Conservation (phyloP, 225 moss, liverwort and hornwort species). For the Pleurozium schreberi region DNA sequence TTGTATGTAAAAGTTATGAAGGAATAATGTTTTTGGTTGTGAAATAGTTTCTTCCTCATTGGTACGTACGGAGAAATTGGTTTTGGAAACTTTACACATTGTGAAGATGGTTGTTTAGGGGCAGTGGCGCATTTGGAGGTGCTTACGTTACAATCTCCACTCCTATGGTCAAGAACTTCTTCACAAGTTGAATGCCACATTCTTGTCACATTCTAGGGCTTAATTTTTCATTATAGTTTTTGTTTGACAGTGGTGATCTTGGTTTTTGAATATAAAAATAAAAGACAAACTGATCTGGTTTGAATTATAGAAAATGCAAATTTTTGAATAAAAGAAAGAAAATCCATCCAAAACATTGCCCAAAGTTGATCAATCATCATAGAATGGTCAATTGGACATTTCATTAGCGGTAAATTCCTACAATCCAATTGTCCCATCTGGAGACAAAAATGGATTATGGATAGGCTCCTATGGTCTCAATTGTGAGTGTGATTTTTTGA, state of each 20-base stretch:
- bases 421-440: too few species aligned
- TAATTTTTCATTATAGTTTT: neutral
- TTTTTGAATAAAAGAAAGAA: neutral
- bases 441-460: too few species aligned
- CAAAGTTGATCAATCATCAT: rapidly evolving
- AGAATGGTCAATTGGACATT: neutral
- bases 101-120: too few species aligned
- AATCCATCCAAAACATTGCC: rapidly evolving
- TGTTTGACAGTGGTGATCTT: neutral
- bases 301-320: neutral
- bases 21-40: too few species aligned
- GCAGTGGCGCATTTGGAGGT: too few species aligned
- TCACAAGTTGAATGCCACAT: neutral
- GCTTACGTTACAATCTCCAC: neutral
- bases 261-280: neutral
- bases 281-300: neutral
- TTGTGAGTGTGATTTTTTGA: neutral
- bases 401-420: neutral
- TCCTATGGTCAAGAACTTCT: neutral
- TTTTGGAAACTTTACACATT: too few species aligned
- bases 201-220: neutral
- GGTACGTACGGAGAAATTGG: too few species aligned
- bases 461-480: neutral
- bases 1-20: too few species aligned
- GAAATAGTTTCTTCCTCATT: too few species aligned